Base-by-base conservation (phyloP, 176 grass and related monocot genomes). In the Rhipidocladum racemiflorum region DNA sequence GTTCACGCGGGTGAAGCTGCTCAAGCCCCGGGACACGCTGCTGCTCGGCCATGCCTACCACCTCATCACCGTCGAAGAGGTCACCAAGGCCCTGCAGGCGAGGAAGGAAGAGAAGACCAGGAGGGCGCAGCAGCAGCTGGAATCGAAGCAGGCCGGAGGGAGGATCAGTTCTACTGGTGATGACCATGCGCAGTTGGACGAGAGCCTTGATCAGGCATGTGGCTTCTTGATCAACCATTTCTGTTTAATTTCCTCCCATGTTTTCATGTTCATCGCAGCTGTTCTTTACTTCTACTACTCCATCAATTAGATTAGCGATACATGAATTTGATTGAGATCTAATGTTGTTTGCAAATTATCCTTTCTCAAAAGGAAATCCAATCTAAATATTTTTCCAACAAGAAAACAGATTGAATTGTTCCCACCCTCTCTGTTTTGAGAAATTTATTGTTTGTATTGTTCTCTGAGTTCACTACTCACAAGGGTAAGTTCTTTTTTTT, bases 1-100 rank as follows among this genome's bases (percentile, higher is more conserved):
- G 70, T 43, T 95, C 18, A 98, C 95, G 20, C 78, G 95, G 70
- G 92, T 95, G 55, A 91, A 94, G 85, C 90, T 98, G 36, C 95
- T 98, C 74, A 95, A 98, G 82, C 90, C 95, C 0, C 61, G 30
- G 13, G 95, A 98, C 68, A 88, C 68, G 46, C 87, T 98, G 64
- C 25, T 83, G 65, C 86, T 95, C 28, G 95, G 95, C 23, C 88
- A 93, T 16, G 87, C 90, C 9, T 98, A 98, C 62, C 92, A 92
- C 21, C 92, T 98, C 85, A 91, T 98, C 90, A 88, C 90, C 75
- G 69, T 88, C 68, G 68, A 64, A 81, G 94, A 97, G 80, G 94
- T 94, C 32, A 78, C 84, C 43, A 92, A 67, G 88, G 94, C 92
- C 55, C 46, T 97, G 71, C 75, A 84, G 61, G 83, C 88, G 6